These are phyloP conservation scores for Penicillium paneum DNA, from an alignment of 2,329 filamentous ascomycete genomes.

Conservation along the genomic window DNA sequence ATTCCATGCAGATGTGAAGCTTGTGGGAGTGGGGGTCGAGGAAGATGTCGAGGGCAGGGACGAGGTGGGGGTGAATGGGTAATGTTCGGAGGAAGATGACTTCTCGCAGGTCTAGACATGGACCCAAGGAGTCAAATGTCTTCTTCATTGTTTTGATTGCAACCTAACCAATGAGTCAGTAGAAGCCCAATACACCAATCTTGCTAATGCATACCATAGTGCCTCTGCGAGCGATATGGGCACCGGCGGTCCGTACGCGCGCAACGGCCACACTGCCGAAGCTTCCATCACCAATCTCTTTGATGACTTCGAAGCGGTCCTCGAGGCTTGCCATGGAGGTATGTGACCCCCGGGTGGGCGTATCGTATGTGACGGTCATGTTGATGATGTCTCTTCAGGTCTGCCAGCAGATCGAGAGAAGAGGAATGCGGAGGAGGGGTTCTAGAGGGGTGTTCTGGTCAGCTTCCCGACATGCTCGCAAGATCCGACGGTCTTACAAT, in stretches of 20 bases:
- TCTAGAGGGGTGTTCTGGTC: slow-evolving; percentile 1
- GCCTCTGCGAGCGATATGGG: slow-evolving; percentile 81
- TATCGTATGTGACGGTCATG: slow-evolving; percentile 78
- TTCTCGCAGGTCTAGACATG: slow-evolving; percentile 89
- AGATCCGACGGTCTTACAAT: slow-evolving; percentile 8
- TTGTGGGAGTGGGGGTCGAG: slow-evolving; percentile 94
- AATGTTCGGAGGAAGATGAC: slow-evolving; percentile 93
- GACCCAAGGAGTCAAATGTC: slow-evolving; percentile 86
- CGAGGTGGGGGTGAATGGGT: slow-evolving; percentile 82
- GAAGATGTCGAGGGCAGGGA: slow-evolving; percentile 98
- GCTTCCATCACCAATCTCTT: slow-evolving; percentile 97
- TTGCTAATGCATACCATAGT: slow-evolving; percentile 69
- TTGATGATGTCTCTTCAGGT: slow-evolving; percentile 39
- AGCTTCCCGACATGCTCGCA: slow-evolving; percentile 3
- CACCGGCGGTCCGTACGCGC: slow-evolving; percentile 84
- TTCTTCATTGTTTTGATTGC: slow-evolving; percentile 99
- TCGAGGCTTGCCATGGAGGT: slow-evolving; percentile 62
- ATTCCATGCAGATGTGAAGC: slow-evolving; percentile 98
- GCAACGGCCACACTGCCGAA: slow-evolving; percentile 95
- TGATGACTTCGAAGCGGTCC: slow-evolving; percentile 93
- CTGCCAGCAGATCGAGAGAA: slow-evolving; percentile 43
- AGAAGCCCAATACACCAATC: slow-evolving; percentile 1
- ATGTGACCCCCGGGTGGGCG: slow-evolving; percentile 62
- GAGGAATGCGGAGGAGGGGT: slow-evolving; percentile 13
- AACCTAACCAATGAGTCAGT: slow-evolving; percentile 57